Evolutionary conservation across 164 flowering plant genomes (phyloP), one percentile per base, ranked within the genome.

Genomic region (Taxillus chinensis): DNA sequence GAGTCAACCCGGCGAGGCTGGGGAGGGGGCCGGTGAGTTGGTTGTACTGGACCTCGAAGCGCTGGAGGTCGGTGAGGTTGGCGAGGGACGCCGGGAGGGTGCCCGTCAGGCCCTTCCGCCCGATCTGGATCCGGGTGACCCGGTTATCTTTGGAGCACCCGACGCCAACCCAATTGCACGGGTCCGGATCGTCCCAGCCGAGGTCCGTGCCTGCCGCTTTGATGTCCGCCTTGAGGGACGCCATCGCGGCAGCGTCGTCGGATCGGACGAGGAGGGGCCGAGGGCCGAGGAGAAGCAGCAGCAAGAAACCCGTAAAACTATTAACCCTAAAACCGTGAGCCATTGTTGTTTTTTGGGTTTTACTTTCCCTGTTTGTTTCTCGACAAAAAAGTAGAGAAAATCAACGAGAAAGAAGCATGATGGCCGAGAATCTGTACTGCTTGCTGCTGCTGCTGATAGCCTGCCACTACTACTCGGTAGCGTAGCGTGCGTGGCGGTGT

Each of bases 121-220:
- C 86, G 50, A 93, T 73, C 72, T 90, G 96, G 68, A 93, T 89
- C 65, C 85, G 74, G 51, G 82, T 80, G 63, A 93, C 79, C 60
- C 90, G 76, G 3, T 68, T 65, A 0, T 59, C 63, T 1, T 59
- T 73, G 2, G 79, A 60, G 74, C 99, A 93, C 50, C 2, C 67
- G 1, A 93, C 83, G n/a, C 73, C 71, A 10, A 11, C 39, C 99
- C 97, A 93, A 3, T 73, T 71, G 72, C 97, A 90, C 2, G 89
- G 88, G 64, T 88, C 85, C 11, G 86, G 67, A 75, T 76, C 87
- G 37, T 86, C 66, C 92, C 95, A 90, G 1, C 75, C 81, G 17
- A 80, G 80, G 3, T 61, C 52, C 17, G 38, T 64, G 3, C 62
- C 52, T n/a, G 38, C 70, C 4, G 73, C 56, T 62, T 64, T 68